phyloP scores from a whole-genome alignment of 352 stramenopile genomes.

The Globisporangium camurandrum region DNA sequence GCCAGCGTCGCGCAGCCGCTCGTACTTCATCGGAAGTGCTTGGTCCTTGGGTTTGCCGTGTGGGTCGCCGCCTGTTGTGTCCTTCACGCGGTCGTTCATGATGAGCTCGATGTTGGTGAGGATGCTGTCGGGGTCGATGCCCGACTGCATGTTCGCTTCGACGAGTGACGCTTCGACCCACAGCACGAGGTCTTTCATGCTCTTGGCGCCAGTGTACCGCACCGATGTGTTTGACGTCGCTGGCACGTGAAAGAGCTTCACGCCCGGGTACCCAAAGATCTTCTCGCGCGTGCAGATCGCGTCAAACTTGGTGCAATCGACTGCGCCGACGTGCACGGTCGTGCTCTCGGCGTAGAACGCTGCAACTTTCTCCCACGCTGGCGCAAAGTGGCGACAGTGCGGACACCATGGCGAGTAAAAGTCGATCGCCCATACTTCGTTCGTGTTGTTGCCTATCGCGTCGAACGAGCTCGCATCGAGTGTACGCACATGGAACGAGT shows the following conservation, averaged over 20 bases:
- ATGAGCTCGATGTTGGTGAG: constrained; percentile 37
- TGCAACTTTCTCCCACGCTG: constrained; percentile 61
- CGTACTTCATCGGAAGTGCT: constrained; percentile 57
- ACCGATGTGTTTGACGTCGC: constrained; percentile 15
- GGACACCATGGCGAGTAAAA: constrained; percentile 85
- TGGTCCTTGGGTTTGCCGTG: constrained; percentile 28
- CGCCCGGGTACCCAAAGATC: constrained; percentile 50
- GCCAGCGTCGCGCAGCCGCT: constrained; percentile 56
- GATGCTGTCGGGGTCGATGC: constrained; percentile 41
- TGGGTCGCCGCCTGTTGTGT: constrained; percentile 12
- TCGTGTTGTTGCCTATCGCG: constrained; percentile 35
- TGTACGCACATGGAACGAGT: constrained; percentile 53
- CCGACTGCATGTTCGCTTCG: constrained; percentile 41
- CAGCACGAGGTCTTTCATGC: constrained; percentile 37
- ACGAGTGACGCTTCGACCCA: constrained; percentile 58
- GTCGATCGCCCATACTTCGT: constrained; percentile 71
- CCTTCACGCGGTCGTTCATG: constrained; percentile 24
- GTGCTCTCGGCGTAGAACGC: constrained; percentile 52
- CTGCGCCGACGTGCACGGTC: constrained; percentile 54
- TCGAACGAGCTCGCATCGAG: constrained; percentile 31
- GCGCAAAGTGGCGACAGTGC: constrained; percentile 74
- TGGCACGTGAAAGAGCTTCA: constrained; percentile 73
- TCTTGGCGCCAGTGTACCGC: constrained; percentile 17
- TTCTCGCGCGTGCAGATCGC: constrained; percentile 54
- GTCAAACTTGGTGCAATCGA: constrained; percentile 64